Evolutionary conservation across 1,284 basidiomycete genomes (phyloP), one percentile per base, ranked within the genome.

Genomic region (Mycosarcoma maydis): DNA sequence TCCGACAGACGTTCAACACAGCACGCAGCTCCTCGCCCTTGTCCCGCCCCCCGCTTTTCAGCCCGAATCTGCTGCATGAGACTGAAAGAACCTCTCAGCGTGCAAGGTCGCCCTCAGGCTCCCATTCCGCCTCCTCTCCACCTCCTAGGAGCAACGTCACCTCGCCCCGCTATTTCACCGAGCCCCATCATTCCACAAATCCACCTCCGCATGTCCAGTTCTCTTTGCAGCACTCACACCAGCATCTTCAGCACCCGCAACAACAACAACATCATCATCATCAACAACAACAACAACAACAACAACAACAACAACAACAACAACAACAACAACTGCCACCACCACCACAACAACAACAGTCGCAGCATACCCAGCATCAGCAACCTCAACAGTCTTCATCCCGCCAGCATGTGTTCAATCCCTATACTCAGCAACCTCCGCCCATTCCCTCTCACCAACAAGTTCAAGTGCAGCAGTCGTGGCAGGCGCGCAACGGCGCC

Each of bases 21-120:
- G 59, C 59, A 13, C 54, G 66, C 46, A 64, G 66, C 46, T 61
- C 66, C 1, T 69, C 66, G 27, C 66, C 66, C 9, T 46, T 69
- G 2, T 69, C 66, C 3, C 60, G 60, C 10, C 60, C 66, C 4
- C 60, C 66, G 1, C 52, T 69, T 3, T 64, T 69, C 52, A 69
- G 66, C 30, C 66, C 60, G 11, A 56, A 36, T 13, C 20, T 69
- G 48, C 44, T 68, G 19, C 58, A 62, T 32, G 59, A 69, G 19
- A 48, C 52, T 6, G 55, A 69, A n/a, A 23, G 55, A 10, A 44
- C 53, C 6, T 50, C 50, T 19, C 47, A 48, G 4, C 64, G 49
- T 36, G 47, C 54, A 4, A 39, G 54, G 6, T 56, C 58, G 6
- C 65, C 65, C 1, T 68, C 65, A 14, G 54, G 58, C 29, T 56